These are phyloP conservation scores for Salix caprea DNA, from an alignment of 345 rosid genomes.

Conservation along the genomic window DNA sequence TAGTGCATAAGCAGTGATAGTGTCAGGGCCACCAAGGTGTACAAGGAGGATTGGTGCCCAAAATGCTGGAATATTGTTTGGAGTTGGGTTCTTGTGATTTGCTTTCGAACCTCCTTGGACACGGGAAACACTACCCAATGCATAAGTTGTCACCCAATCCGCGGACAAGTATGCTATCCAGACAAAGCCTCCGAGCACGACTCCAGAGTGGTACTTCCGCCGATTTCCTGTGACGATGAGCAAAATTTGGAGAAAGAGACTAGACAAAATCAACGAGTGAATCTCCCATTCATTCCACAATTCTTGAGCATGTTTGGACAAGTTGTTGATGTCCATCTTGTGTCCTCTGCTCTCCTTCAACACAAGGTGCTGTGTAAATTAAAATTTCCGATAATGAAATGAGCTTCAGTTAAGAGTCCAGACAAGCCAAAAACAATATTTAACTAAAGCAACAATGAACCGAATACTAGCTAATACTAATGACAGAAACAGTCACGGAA, in stretches of 20 bases:
- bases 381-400: too few species aligned
- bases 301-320: too few species aligned
- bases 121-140: not conserved
- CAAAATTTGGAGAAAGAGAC: not conserved
- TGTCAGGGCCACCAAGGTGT: slow-evolving; percentile 21
- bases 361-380: too few species aligned
- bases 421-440: too few species aligned
- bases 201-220: not conserved
- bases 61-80: not conserved
- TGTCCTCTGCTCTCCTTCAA: too few species aligned
- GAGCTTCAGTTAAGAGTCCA: too few species aligned
- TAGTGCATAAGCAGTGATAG: slow-evolving; percentile 20
- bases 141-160: not conserved
- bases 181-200: not conserved
- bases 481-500: too few species aligned
- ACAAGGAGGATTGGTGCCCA: slow-evolving; percentile 25
- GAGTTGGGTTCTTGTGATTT: too few species aligned
- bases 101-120: not conserved
- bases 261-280: not conserved
- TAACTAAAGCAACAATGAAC: too few species aligned
- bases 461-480: too few species aligned
- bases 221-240: not conserved
- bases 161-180: not conserved
- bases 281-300: not conserved
- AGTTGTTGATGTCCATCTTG: too few species aligned